Conservation (phyloP, 2,329 filamentous ascomycete genomes). For the Berkeleyomyces basicola region DNA sequence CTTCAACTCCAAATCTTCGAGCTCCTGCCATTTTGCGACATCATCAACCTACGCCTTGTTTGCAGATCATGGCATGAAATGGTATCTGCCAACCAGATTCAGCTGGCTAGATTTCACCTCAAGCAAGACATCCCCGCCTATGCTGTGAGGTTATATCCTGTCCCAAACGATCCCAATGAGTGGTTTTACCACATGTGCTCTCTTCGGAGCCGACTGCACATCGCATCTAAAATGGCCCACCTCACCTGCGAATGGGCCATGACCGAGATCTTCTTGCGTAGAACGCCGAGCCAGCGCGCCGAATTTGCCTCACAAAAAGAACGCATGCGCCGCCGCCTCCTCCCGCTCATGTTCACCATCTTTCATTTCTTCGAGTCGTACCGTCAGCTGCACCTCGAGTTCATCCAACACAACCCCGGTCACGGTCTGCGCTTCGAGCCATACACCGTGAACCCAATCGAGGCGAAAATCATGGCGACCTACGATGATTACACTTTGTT, state of each 20-base stretch:
- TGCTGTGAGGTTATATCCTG: conserved; percentile 41
- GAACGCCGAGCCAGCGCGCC: conserved; percentile 34
- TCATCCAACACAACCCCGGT: conserved; percentile 34
- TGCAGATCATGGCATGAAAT: conserved; percentile 44
- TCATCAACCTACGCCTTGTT: conserved; percentile 40
- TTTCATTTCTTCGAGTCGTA: conserved; percentile 55
- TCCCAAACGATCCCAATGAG: conserved; percentile 29
- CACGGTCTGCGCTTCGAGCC: conserved; percentile 34
- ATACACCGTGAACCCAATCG: conserved; percentile 46
- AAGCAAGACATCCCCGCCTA: conserved; percentile 43
- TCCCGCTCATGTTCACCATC: conserved; percentile 46
- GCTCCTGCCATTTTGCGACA: conserved; percentile 40
- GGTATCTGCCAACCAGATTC: conserved; percentile 41
- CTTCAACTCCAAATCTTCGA: conserved; percentile 46
- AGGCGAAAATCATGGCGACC: conserved; percentile 43
- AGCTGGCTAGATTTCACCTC: conserved; percentile 45
- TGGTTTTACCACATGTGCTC: conserved; percentile 46
- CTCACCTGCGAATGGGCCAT: conserved; percentile 48
- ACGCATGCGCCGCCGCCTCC: conserved; percentile 47
- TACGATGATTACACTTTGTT: conserved; percentile 48
- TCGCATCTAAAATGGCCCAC: conserved; percentile 44
- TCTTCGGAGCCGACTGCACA: conserved; percentile 48
- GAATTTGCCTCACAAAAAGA: conserved; percentile 45
- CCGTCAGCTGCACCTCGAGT: conserved; percentile 39
- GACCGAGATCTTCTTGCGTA: conserved; percentile 46